Conservation (phyloP, 2,329 filamentous ascomycete genomes). For the Exophiala spinifera region DNA sequence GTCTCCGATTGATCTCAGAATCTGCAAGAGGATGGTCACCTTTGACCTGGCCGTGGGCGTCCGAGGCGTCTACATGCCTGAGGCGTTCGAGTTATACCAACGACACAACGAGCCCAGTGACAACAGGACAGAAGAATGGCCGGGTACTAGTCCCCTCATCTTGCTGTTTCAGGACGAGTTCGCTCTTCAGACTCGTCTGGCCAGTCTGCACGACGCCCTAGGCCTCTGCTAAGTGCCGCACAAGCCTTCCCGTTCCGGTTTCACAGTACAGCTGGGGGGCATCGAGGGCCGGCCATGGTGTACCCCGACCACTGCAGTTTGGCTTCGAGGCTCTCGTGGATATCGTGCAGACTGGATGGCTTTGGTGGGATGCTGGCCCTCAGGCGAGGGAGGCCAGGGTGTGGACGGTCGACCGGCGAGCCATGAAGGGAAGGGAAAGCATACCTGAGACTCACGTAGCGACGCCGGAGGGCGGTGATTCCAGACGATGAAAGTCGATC, state of each 20-base stretch:
- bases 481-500: too few relatives aligned
- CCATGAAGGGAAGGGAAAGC: neutral
- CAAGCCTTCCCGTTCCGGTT: neutral
- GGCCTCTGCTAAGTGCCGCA: neutral
- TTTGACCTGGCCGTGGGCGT: too few relatives aligned
- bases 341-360: neutral
- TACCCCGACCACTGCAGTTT: neutral
- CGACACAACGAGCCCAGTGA: neutral
- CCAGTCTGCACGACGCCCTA: neutral
- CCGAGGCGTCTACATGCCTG: too few relatives aligned
- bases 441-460: neutral
- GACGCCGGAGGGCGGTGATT: too few relatives aligned
- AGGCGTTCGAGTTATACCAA: neutral
- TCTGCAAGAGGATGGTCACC: neutral
- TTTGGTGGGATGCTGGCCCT: neutral
- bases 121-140: neutral
- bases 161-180: neutral
- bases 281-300: neutral
- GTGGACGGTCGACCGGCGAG: neutral
- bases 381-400: neutral
- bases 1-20: neutral
- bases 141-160: neutral
- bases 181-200: neutral
- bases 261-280: neutral
- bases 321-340: neutral